phyloP scores from a whole-genome alignment of 768 basidiomycete species.

The Lactarius trivialis region DNA sequence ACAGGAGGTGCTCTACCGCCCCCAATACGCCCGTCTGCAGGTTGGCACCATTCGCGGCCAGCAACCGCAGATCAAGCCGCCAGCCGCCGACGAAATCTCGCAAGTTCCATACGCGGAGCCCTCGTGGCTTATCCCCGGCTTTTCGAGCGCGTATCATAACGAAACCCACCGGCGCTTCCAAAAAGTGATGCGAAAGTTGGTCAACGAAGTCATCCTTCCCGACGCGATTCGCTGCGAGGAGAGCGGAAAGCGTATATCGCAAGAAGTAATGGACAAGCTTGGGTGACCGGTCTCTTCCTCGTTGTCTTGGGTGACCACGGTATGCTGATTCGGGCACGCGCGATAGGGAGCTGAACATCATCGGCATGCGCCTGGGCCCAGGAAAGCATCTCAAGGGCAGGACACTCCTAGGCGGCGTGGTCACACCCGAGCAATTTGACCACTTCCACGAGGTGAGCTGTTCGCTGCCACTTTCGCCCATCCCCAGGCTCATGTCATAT shows the following conservation, averaged over 20 bases:
- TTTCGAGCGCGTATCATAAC: constrained; percentile 70
- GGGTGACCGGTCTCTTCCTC: constrained; percentile 37
- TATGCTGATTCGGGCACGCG: neutral
- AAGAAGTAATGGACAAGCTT: constrained; percentile 79
- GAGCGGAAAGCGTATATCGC: constrained; percentile 78
- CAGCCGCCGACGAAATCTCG: constrained; percentile 57
- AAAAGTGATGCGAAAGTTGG: constrained; percentile 65
- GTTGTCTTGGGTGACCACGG: neutral
- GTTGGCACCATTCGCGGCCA: constrained; percentile 58
- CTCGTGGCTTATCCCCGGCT: constrained; percentile 66
- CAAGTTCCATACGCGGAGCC: constrained; percentile 82
- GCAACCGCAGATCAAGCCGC: constrained; percentile 47
- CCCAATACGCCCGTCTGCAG: constrained; percentile 65
- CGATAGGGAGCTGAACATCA: constrained; percentile 62
- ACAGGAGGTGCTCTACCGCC: constrained; percentile 67
- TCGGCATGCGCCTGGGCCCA: constrained; percentile 88
- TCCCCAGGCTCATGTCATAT: constrained; percentile 3
- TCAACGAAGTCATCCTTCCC: constrained; percentile 63
- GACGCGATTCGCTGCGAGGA: constrained; percentile 80
- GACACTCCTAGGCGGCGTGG: constrained; percentile 65
- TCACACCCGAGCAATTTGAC: constrained; percentile 81
- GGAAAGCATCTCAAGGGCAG: constrained; percentile 81
- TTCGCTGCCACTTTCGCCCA: neutral
- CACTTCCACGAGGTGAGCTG: constrained; percentile 82
- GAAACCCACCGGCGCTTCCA: constrained; percentile 73